phyloP scores from a whole-genome alignment of 305 asterid species.

The Rubia tinctorum region DNA sequence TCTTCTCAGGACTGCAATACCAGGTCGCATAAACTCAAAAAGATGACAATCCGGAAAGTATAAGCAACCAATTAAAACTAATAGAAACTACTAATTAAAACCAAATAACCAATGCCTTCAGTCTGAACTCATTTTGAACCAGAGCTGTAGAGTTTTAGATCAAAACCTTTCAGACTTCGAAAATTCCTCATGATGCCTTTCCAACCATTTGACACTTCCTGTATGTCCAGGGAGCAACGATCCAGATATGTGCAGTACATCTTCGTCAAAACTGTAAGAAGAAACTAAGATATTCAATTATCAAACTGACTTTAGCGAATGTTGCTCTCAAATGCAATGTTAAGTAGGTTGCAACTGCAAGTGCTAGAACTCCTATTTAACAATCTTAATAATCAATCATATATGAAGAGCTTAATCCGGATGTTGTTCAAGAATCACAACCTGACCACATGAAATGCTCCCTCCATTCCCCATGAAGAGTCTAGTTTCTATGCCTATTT shows the following conservation, averaged over 20 bases:
- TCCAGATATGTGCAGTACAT: slow-evolving; percentile 55
- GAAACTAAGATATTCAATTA: slow-evolving; percentile 9
- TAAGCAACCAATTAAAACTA: background rate
- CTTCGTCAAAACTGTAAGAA: slow-evolving; percentile 54
- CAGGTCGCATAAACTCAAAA: background rate
- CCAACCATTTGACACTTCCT: slow-evolving; percentile 57
- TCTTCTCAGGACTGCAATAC: slow-evolving; percentile 35
- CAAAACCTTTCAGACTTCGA: slow-evolving; percentile 42
- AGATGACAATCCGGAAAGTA: background rate
- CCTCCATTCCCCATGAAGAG: background rate
- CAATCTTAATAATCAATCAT: background rate
- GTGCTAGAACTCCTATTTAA: background rate
- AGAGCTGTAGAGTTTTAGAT: background rate
- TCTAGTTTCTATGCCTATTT: background rate
- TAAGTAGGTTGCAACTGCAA: background rate
- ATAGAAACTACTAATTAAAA: background rate
- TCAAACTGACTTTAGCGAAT: slow-evolving; percentile 3
- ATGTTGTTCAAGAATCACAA: background rate
- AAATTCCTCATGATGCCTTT: slow-evolving; percentile 38
- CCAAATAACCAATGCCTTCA: background rate
- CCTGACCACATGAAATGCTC: too few relatives aligned
- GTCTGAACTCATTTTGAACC: background rate
- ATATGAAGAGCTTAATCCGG: background rate
- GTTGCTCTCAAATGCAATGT: background rate
- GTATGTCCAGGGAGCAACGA: slow-evolving; percentile 45